Evolutionary conservation across 805 yeast species (phyloP).

Genomic region (Saturnispora sekii): DNA sequence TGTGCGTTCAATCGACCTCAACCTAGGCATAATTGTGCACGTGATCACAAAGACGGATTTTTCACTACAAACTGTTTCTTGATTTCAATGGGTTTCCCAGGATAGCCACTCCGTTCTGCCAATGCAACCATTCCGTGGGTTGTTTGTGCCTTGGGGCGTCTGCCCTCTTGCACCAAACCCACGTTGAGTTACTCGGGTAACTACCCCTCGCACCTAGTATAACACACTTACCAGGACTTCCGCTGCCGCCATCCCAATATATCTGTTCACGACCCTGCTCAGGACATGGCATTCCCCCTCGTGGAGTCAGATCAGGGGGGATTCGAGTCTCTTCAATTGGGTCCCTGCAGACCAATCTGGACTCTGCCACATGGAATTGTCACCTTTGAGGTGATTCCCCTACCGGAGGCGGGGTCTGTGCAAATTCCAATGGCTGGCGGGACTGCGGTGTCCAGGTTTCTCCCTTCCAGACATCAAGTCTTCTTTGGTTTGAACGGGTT

Average conservation of each 20-base stretch:
- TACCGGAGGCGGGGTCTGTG: too few relatives aligned
- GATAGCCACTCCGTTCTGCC: neutral
- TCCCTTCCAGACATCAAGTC: too few relatives aligned
- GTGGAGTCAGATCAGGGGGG: conserved; percentile 10
- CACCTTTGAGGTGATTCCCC: neutral
- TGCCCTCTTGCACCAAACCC: neutral
- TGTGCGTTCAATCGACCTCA: conserved; percentile 19
- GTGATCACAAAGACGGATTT: too few relatives aligned
- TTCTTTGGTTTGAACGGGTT: too few relatives aligned
- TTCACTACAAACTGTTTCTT: neutral
- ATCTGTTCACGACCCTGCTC: neutral
- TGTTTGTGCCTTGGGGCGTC: neutral
- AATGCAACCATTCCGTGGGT: conserved; percentile 7
- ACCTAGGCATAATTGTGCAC: conserved; percentile 22
- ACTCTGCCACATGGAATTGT: conserved; percentile 5
- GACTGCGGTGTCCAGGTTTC: too few relatives aligned
- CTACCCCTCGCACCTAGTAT: conserved; percentile 10
- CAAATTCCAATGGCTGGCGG: too few relatives aligned
- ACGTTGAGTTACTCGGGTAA: conserved; percentile 5
- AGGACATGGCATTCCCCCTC: conserved; percentile 7
- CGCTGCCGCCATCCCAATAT: too few relatives aligned
- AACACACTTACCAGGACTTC: neutral
- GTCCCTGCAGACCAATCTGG: neutral
- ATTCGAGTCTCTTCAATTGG: conserved; percentile 5
- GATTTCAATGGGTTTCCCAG: neutral